Conservation (phyloP, 208 protist genomes). For the Borovskyia barvae region DNA sequence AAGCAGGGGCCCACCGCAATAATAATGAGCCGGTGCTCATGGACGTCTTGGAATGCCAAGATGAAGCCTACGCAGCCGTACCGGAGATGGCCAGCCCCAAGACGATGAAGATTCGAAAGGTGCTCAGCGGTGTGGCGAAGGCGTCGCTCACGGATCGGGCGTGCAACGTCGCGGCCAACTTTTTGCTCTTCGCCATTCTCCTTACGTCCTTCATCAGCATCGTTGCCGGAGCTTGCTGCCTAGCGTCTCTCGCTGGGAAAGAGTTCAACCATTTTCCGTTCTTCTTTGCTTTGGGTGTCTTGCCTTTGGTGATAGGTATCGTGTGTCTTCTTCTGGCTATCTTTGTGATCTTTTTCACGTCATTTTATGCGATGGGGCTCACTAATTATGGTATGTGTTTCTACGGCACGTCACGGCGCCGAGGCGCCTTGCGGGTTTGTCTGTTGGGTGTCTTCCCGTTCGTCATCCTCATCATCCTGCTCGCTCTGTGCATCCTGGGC, state of each 20-base stretch:
- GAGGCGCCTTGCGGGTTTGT: constrained; percentile 24
- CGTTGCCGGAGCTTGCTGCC: constrained; percentile 38
- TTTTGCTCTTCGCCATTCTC: constrained; percentile 41
- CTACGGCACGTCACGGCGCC: constrained; percentile 23
- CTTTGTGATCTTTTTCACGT: constrained; percentile 32
- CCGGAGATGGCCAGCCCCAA: constrained; percentile 27
- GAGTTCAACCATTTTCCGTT: constrained; percentile 43
- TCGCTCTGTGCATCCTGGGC: constrained; percentile 38
- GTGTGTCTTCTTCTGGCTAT: constrained; percentile 25
- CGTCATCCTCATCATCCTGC: constrained; percentile 37
- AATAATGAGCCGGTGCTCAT: no score
- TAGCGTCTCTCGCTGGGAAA: constrained; percentile 35
- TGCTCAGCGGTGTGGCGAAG: constrained; percentile 4
- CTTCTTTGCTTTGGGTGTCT: constrained; percentile 33
- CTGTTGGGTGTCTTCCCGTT: constrained; percentile 48
- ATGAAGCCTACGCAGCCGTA: constrained; percentile 19
- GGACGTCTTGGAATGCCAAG: no score
- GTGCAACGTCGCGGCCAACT: constrained; percentile 28
- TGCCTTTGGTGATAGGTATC: constrained; percentile 32
- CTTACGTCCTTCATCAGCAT: constrained; percentile 45
- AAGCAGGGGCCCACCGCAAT: no score
- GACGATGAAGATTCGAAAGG: constrained; percentile 17
- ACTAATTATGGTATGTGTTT: constrained; percentile 52
- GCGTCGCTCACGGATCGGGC: constrained; percentile 20
- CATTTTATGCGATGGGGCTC: constrained; percentile 35